phyloP scores from a whole-genome alignment of 2,329 filamentous ascomycete species.

The Basipetospora chlamydospora region DNA sequence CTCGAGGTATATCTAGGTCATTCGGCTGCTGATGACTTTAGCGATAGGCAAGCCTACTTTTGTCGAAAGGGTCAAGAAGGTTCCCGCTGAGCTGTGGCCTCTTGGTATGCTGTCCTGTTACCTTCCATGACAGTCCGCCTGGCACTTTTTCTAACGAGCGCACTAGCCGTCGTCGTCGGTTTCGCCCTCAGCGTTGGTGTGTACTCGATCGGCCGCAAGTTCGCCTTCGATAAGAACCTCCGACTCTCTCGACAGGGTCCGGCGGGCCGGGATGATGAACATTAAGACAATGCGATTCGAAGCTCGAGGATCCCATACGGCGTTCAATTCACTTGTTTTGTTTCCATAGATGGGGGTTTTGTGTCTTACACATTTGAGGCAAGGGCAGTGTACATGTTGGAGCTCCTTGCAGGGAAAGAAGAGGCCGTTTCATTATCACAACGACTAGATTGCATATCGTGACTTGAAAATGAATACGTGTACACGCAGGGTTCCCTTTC shows the following conservation, averaged over 20 bases:
- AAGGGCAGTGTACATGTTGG: constrained; percentile 5
- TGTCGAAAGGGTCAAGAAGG: constrained; percentile 34
- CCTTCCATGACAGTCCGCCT: too few relatives aligned
- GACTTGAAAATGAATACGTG: neutral
- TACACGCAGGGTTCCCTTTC: too few relatives aligned
- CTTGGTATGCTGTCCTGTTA: constrained; percentile 49
- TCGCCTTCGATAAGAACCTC: constrained; percentile 81
- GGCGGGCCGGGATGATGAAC: constrained; percentile 20
- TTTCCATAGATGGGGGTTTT: too few relatives aligned
- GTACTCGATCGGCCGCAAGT: constrained; percentile 74
- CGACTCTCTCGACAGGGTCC: constrained; percentile 61
- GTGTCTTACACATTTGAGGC: constrained; percentile 3
- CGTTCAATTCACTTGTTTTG: too few relatives aligned
- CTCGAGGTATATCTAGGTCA: too few relatives aligned
- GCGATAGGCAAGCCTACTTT: too few relatives aligned
- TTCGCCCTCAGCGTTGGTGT: constrained; percentile 68
- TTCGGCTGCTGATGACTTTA: too few relatives aligned
- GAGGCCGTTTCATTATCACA: neutral
- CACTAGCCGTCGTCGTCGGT: constrained; percentile 66
- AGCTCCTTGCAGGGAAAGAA: too few relatives aligned
- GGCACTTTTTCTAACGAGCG: constrained; percentile 17
- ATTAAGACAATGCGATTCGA: constrained; percentile 2
- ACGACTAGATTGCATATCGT: constrained; percentile 2
- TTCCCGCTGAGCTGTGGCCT: constrained; percentile 87
- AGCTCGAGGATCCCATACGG: too few relatives aligned